A percentile compares a stretch with the other conserved stretches of the same genome.
Evolutionary conservation across 441 rosid species (phyloP).

Genomic region (Populus hybrid): DNA sequence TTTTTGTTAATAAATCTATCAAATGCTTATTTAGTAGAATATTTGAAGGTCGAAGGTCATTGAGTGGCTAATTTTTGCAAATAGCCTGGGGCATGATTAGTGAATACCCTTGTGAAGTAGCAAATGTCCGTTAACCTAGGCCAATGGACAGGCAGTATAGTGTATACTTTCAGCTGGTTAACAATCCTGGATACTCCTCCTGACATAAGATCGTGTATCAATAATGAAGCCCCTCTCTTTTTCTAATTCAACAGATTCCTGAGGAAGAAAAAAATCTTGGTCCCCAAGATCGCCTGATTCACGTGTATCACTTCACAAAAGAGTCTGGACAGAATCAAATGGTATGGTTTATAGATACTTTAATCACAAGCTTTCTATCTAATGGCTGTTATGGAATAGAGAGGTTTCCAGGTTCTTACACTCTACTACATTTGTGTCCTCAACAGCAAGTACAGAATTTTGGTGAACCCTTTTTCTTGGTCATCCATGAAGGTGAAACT

Average conservation of each 20-base stretch:
- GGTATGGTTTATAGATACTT: constrained; percentile 38
- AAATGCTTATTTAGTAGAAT: background rate
- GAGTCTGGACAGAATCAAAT: constrained; percentile 78
- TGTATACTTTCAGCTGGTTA: background rate
- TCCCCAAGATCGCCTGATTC: constrained; percentile 81
- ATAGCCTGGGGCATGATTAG: background rate
- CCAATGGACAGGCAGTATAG: background rate
- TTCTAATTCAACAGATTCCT: constrained; percentile 57
- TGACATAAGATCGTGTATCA: background rate
- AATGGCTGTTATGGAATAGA: constrained; percentile 2
- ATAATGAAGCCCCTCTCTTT: background rate
- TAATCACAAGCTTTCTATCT: constrained; percentile 8
- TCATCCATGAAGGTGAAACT: constrained; percentile 89
- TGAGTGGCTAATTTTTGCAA: background rate
- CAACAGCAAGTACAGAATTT: constrained; percentile 88
- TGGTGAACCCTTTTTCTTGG: constrained; percentile 97
- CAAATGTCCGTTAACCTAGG: background rate
- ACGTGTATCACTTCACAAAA: constrained; percentile 85
- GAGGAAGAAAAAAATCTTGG: constrained; percentile 95
- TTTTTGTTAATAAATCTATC: background rate
- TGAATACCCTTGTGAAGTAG: background rate
- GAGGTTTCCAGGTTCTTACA: background rate
- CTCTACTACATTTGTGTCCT: constrained; percentile 14
- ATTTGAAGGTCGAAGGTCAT: background rate
- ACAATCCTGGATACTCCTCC: background rate